Evolutionary conservation across 768 basidiomycete species (phyloP), one percentile per base, ranked within the genome.

Genomic region (Pleurotus sapidus): DNA sequence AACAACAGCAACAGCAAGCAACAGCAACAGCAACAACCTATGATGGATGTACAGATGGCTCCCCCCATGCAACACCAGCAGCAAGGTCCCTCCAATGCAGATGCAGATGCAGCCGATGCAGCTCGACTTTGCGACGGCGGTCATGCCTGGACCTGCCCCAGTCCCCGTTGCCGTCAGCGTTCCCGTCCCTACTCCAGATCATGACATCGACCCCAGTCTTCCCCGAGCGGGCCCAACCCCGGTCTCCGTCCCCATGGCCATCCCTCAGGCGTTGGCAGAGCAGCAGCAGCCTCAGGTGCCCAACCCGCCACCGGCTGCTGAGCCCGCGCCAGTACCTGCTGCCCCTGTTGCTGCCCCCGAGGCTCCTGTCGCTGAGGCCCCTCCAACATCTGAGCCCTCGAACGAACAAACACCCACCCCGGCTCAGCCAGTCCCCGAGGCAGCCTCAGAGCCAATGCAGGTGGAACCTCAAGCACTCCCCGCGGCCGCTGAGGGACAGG

Each of bases 141-240:
- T 40, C 42, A 23, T 38, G 17, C 14, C 51, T 42, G 20, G 18
- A 8, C 5, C 49, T 12, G 37, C 12, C 24, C 37, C 51, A 40
- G 39, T 54, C 4, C 51, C 51, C 15, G 51, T 54, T 14, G 37
- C 51, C 5, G 51, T 54, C 39, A 37, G 20, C 12, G 39, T 54
- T 17, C 49, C 49, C 11, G 49, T 50, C 15, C 51, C 51, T 4
- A 54, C 51, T 40, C 51, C 34, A 39, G 51, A 54, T 54, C 51
- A 54, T 18, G 51, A 54, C n/a, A 54, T 54, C 9, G 51, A 54
- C 9, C 51, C 51, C 15, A 54, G 51, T n/a, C 39, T 54, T 20
- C 51, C 51, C 23, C 51, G 51, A 2, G 38, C 39, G 8, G 37
- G 24, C 17, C 51, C 37, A 24, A 25, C 23, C 17, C 51, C 51